Conservation (phyloP, 208 protist genomes). For the Leishmania amazonensis region DNA sequence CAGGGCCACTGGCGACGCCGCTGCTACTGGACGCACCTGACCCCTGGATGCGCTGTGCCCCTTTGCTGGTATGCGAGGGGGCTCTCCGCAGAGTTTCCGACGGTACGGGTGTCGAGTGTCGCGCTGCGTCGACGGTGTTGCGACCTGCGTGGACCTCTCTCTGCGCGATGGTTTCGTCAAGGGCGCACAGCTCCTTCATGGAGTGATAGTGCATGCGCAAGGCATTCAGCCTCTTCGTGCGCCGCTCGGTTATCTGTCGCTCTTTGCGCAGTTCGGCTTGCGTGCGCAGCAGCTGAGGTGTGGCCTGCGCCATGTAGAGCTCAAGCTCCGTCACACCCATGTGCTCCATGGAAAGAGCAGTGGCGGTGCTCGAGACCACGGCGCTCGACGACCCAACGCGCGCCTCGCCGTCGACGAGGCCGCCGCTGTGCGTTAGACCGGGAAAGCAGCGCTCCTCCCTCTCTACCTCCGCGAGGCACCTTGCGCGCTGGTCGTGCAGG, state of each 20-base stretch:
- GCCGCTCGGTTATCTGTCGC: slow-evolving; percentile 49
- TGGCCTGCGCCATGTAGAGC: slow-evolving; percentile 66
- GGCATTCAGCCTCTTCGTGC: slow-evolving; percentile 35
- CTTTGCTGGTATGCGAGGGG: neutral
- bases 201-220: slow-evolving; percentile 46
- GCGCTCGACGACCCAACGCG: neutral
- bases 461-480: slow-evolving; percentile 49
- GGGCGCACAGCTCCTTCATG: slow-evolving; percentile 32
- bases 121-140: neutral
- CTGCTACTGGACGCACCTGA: neutral
- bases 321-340: slow-evolving; percentile 81
- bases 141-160: neutral
- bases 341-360: slow-evolving; percentile 31
- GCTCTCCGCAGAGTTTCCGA: neutral
- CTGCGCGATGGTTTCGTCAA: slow-evolving; percentile 19
- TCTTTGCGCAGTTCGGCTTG: slow-evolving; percentile 60
- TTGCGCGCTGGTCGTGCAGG: slow-evolving; percentile 56
- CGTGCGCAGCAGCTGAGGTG: slow-evolving; percentile 42
- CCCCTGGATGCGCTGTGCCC: neutral
- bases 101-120: neutral
- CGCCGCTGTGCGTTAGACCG: slow-evolving; percentile 9
- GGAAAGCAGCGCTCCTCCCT: slow-evolving; percentile 55
- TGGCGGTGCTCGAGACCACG: neutral
- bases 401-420: slow-evolving; percentile 8
- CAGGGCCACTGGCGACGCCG: neutral